phyloP scores from a whole-genome alignment of 1,284 basidiomycete species.

The Paramarasmius palmivorus region DNA sequence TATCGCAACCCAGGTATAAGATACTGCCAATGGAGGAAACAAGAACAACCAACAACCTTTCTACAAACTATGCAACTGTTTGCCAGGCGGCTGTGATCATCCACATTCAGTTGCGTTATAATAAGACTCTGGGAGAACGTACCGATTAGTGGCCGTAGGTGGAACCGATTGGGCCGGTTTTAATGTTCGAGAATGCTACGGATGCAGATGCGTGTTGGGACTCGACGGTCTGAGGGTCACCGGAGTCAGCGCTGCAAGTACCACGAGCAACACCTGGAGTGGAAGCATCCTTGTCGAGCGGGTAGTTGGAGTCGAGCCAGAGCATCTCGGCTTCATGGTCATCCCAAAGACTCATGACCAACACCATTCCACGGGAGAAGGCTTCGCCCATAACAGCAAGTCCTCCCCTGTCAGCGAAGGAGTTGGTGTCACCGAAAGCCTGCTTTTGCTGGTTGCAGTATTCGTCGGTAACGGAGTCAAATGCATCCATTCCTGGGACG shows the following conservation, averaged over 20 bases:
- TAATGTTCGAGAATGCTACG: constrained; percentile 48
- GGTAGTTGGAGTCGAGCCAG: constrained; percentile 50
- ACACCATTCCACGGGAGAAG: constrained; percentile 39
- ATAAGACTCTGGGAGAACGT: not conserved
- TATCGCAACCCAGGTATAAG: too few species aligned
- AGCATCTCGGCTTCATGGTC: constrained; percentile 45
- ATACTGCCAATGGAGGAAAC: too few species aligned
- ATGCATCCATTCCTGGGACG: constrained; percentile 32
- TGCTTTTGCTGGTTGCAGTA: constrained; percentile 35
- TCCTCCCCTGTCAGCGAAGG: constrained; percentile 39
- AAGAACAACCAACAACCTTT: too few species aligned
- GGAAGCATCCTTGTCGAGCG: constrained; percentile 31
- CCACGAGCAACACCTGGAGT: constrained; percentile 43
- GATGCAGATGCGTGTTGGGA: constrained; percentile 27
- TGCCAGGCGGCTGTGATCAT: too few species aligned
- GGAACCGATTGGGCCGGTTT: constrained; percentile 40
- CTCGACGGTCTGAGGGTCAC: constrained; percentile 38
- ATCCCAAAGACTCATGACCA: constrained; percentile 44
- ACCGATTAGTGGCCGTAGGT: constrained; percentile 24
- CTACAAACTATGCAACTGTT: too few species aligned
- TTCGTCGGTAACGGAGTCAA: constrained; percentile 32
- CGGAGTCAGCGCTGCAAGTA: constrained; percentile 41
- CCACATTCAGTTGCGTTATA: too few species aligned
- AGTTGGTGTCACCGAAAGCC: constrained; percentile 35
- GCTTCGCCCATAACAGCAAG: constrained; percentile 38